Conservation (phyloP, 257 asterid genomes). For the Petunia secreta region DNA sequence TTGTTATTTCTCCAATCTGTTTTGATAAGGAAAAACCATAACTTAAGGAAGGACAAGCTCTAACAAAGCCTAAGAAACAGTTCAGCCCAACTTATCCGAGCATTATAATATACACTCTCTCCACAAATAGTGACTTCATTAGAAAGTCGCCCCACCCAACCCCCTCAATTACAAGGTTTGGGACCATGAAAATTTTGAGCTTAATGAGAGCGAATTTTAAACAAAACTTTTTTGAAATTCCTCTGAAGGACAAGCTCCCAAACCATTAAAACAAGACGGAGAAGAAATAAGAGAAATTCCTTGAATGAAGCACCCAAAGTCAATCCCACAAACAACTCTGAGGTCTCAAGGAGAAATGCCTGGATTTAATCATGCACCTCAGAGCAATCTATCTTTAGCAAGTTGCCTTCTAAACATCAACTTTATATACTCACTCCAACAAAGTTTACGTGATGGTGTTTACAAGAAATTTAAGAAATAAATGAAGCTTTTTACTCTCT, state of each 20-base stretch:
- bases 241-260: constrained; percentile 1
- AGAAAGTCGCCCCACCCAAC: neutral
- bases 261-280: neutral
- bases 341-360: constrained; percentile 3
- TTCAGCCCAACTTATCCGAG: neutral
- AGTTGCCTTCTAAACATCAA: neutral
- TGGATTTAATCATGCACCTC: constrained; percentile 9
- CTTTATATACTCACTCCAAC: neutral
- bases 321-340: neutral
- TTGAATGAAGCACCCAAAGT: neutral
- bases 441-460: neutral
- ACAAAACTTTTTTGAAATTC: neutral
- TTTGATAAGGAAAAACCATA: neutral
- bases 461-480: neutral
- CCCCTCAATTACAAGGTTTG: neutral
- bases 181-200: neutral
- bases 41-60: neutral
- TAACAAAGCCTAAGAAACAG: neutral
- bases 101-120: constrained; percentile 10
- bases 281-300: constrained; percentile 11
- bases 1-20: neutral
- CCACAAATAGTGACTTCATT: neutral
- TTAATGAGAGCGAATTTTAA: neutral
- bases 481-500: neutral
- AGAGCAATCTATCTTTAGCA: neutral